Base-by-base conservation (phyloP, 345 rosid species). In the Gossypioides kirkii region DNA sequence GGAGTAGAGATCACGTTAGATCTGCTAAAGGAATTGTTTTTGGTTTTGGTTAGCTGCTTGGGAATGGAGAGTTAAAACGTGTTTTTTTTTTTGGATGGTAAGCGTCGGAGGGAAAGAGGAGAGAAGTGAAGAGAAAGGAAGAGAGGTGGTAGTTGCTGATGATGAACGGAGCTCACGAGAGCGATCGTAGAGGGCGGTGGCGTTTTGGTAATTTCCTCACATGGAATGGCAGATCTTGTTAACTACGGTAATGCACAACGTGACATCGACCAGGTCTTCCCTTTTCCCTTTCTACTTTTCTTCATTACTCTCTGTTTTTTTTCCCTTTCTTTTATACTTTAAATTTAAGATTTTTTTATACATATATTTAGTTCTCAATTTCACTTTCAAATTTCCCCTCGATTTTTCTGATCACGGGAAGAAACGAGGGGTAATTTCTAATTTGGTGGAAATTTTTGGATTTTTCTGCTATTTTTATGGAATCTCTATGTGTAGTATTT, bases 181-280 rank as follows among this genome's bases (percentile, higher is more conserved):
- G 84, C 80, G 89, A 90, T 90, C 94, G 90, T 79, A 86, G 91
- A 83, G 86, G 90, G 88, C 77, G 90, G 79, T 78, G 87, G 82
- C 74, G 73, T 83, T 84, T 84, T 76, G 83, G 89, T 87, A 80
- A 85, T 79, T 76, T 79, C 78, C 75, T 87, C 97, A 85, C 93
- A 94, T 94, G 97, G 98, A 94, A 92, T 94, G 97, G 98, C 97
- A 85, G 93, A 94, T 92, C 96, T 90, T 89, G 87, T 82, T 90
- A 85, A 90, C 90, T 89, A 87, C 86, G 94, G 92, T 80, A 87
- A 84, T 90, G 84, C 94, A 80, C 86, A 83, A 59, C 96, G 96
- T 73, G 90, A 91, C 86, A 87, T 84, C 82, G 93, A 88, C 70
- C 95, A 91, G 98, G 98, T 88, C 55, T 64, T 18, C 67, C 75